These are phyloP conservation scores for Cymbopogon flexuosus DNA, from an alignment of 202 grass and related monocot genomes.

Conservation along the genomic window DNA sequence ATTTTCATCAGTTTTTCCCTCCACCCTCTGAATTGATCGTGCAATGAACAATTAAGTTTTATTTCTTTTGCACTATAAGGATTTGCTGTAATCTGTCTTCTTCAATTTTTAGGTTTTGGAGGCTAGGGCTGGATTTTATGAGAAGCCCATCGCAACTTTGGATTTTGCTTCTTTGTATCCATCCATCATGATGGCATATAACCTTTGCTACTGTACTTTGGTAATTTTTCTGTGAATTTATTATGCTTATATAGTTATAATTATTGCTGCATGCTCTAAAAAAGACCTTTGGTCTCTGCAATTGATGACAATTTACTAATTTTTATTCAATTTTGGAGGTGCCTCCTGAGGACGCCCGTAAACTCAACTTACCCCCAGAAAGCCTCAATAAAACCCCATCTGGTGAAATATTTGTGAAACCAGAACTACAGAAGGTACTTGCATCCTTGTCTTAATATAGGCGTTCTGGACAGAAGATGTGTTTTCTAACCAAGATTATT, in stretches of 20 bases:
- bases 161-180: constrained; percentile 99
- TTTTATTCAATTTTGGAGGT: constrained; percentile 55
- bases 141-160: constrained; percentile 95
- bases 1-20: not conserved
- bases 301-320: constrained; percentile 17
- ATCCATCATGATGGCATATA: constrained; percentile 99
- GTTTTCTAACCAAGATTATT: constrained; percentile 21
- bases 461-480: constrained; percentile 2
- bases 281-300: constrained; percentile 20
- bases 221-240: constrained; percentile 39
- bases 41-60: not conserved
- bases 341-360: constrained; percentile 75
- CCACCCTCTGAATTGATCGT: not conserved
- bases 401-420: constrained; percentile 93
- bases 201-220: constrained; percentile 97
- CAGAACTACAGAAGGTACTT: constrained; percentile 85
- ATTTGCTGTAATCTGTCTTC: not conserved
- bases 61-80: not conserved
- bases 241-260: not conserved
- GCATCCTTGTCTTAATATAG: constrained; percentile 20
- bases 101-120: constrained; percentile 78
- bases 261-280: not conserved
- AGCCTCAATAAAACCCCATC: constrained; percentile 87
- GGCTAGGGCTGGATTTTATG: constrained; percentile 94
- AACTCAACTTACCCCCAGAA: constrained; percentile 72